Base-by-base conservation (phyloP, 257 asterid genomes). In the Eustoma russellianum region DNA sequence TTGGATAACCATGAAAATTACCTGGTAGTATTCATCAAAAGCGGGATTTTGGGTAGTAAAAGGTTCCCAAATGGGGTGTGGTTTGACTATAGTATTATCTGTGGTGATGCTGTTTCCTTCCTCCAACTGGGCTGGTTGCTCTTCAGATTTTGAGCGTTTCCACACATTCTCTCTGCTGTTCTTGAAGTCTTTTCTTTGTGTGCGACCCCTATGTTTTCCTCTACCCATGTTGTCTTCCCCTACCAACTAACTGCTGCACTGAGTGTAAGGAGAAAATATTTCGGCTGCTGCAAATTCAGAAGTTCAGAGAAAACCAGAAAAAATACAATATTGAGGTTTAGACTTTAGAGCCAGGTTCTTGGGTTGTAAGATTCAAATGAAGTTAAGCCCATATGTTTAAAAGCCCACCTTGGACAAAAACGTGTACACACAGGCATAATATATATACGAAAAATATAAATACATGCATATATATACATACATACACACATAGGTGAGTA, bases 1-100 rank as follows among this genome's bases (percentile, higher is more conserved):
- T 9, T 9, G 16, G 12, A 5, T 12, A 38, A 56, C 3, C 13
- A 9, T 41, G 38, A 3, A 7, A 18, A 56, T 53, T 63, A 92
- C 99, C 78, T 88, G 85, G 64, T 92, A 92, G 51, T 92, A 92
- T 15, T 88, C 93, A 53, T 85, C 94, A 74, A 92, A 92, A 52
- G 84, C 70, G 0, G 73, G 80, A 65, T 80, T 92, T 64, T 92
- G 82, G 3, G 83, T 81, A 59, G 74, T 55, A 9, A 88, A 79
- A 1, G 93, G 91, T 65, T 83, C 78, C 99, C 97, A 91, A 13
- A 51, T 8, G 18, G 56, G 60, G 45, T 75, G 59, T 17, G 61
- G 60, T 13, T 57, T 73, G 12, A 41, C 63, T 19, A 43, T 56
- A 16, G 9, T 41, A 35, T 33, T 59, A 63, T 68, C 79, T 15